Conservation (phyloP, 2,329 filamentous ascomycete species). For the Colletotrichum sojae region DNA sequence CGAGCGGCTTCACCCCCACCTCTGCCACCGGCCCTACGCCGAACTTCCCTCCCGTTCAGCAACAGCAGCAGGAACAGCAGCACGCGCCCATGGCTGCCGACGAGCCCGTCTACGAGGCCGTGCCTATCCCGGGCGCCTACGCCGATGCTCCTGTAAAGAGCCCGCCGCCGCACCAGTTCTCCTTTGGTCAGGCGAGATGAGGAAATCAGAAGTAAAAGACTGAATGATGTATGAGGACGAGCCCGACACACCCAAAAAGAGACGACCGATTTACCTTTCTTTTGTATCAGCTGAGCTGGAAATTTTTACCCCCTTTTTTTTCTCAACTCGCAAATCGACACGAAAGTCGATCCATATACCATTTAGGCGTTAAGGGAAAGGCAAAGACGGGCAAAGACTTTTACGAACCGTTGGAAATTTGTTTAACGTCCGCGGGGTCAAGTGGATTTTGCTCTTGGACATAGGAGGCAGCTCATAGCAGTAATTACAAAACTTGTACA, state of each 20-base stretch:
- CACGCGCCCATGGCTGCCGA: conserved; percentile 81
- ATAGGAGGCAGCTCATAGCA: conserved; percentile 25
- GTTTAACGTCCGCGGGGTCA: conserved; percentile 11
- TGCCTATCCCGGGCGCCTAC: conserved; percentile 92
- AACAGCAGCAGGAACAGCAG: conserved; percentile 70
- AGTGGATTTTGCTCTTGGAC: conserved; percentile 13
- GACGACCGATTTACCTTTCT: conserved; percentile 13
- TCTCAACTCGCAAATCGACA: conserved; percentile 17
- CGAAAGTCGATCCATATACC: conserved; percentile 36
- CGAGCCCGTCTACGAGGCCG: conserved; percentile 86
- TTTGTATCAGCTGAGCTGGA: conserved; percentile 35
- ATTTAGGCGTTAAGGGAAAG: conserved; percentile 41
- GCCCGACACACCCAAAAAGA: conserved; percentile 12
- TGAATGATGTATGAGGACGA: conserved; percentile 29
- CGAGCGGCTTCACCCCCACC: conserved; percentile 73
- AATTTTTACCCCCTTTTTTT: conserved; percentile 16
- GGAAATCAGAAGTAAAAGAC: conserved; percentile 32
- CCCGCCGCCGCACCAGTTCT: conserved; percentile 61
- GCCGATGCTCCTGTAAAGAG: conserved; percentile 68
- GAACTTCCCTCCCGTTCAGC: conserved; percentile 48
- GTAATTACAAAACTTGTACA: conserved; percentile 36
- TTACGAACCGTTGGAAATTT: not conserved
- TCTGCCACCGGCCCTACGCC: conserved; percentile 54
- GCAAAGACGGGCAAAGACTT: conserved; percentile 31
- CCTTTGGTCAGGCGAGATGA: conserved; percentile 55